Percentiles rank a stretch among this genome's conserved stretches.
These are phyloP conservation scores for Malania oleifera DNA, from an alignment of 164 flowering plant genomes.

Conservation along the genomic window DNA sequence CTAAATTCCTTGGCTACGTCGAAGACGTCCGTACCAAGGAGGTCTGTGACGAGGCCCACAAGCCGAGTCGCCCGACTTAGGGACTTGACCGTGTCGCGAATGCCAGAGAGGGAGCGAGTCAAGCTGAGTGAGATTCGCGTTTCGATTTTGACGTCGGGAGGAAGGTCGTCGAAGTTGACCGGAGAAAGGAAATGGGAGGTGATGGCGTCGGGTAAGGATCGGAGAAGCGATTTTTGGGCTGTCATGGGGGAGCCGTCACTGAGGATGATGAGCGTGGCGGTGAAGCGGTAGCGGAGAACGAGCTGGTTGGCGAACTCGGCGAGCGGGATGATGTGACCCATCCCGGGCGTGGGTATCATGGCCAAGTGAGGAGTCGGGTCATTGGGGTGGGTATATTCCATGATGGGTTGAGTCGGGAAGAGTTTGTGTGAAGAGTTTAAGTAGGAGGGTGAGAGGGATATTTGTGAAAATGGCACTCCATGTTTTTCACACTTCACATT, in stretches of 20 bases:
- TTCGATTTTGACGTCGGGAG: constrained; percentile 21
- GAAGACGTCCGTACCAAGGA: constrained; percentile 33
- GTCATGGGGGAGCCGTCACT: constrained; percentile 18
- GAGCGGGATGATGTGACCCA: constrained; percentile 51
- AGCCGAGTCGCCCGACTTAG: not conserved
- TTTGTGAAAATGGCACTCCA: too few relatives aligned
- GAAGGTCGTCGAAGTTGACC: constrained; percentile 17
- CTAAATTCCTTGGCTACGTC: constrained; percentile 31
- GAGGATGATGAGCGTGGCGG: constrained; percentile 30
- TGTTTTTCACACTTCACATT: too few relatives aligned
- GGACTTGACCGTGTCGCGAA: constrained; percentile 20
- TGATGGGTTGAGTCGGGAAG: constrained; percentile 27
- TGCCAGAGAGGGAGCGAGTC: constrained; percentile 27
- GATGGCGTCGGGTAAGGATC: constrained; percentile 23
- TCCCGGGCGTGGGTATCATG: constrained; percentile 12
- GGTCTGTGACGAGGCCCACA: constrained; percentile 33
- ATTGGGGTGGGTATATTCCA: not conserved
- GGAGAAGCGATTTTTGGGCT: constrained; percentile 18
- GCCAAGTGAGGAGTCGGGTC: not conserved
- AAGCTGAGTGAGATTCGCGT: constrained; percentile 26
- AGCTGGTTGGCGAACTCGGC: constrained; percentile 36
- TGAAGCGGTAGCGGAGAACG: constrained; percentile 15
- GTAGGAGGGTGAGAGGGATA: too few relatives aligned
- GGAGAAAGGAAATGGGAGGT: constrained; percentile 30
- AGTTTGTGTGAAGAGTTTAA: too few relatives aligned